Conservation (phyloP, 768 basidiomycete genomes). For the Boletus rubroflammeus region DNA sequence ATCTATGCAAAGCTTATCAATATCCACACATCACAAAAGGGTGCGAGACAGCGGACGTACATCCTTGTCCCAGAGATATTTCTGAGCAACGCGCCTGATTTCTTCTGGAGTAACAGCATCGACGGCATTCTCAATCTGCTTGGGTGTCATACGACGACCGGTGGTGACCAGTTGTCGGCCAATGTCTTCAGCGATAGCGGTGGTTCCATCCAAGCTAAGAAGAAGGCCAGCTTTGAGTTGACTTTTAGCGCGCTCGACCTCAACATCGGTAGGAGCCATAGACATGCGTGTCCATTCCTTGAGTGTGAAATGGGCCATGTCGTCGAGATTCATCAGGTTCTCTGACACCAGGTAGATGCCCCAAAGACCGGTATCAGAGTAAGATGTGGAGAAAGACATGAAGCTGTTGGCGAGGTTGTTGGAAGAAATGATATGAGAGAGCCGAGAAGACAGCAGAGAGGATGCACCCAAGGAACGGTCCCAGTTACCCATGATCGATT, state of each 20-base stretch:
- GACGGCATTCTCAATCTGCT: constrained; percentile 90
- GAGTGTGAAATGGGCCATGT: constrained; percentile 89
- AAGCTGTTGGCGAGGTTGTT: constrained; percentile 98
- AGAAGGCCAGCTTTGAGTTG: constrained; percentile 95
- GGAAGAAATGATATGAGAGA: constrained; percentile 85
- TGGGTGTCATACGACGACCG: constrained; percentile 84
- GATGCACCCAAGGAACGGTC: constrained; percentile 93
- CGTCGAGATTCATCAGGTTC: constrained; percentile 91
- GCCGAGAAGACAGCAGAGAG: constrained; percentile 82
- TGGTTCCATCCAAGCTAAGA: constrained; percentile 90
- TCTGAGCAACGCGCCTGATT: constrained; percentile 91
- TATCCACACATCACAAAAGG: not conserved
- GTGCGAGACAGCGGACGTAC: constrained; percentile 42
- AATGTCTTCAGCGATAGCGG: constrained; percentile 96
- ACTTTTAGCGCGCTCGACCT: constrained; percentile 97
- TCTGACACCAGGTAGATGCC: constrained; percentile 97
- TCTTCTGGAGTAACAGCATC: constrained; percentile 86
- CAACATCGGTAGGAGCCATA: constrained; percentile 73
- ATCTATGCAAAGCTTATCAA: constrained; percentile 43
- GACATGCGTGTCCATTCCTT: constrained; percentile 97
- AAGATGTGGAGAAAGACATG: constrained; percentile 99
- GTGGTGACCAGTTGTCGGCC: constrained; percentile 96
- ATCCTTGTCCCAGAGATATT: constrained; percentile 97
- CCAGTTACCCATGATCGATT: constrained; percentile 99
- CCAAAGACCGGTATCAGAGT: constrained; percentile 99